Conservation (phyloP, 495 filamentous ascomycete genomes). For the Penicillium arizonense region DNA sequence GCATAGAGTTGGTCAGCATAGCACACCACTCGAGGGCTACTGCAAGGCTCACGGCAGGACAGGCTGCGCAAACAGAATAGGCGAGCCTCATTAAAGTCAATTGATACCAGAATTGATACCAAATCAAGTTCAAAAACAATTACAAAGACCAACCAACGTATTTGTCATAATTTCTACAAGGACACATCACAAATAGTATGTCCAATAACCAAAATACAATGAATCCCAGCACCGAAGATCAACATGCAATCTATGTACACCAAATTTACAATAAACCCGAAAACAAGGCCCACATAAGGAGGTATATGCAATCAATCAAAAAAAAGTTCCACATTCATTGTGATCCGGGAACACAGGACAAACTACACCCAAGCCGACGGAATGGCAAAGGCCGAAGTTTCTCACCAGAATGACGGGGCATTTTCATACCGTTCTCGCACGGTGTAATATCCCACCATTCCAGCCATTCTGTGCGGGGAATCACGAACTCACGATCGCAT, state of each 20-base stretch:
- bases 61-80: too few species aligned
- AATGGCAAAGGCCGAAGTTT: constrained; percentile 57
- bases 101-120: too few species aligned
- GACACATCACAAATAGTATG: neutral
- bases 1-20: too few species aligned
- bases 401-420: constrained; percentile 33
- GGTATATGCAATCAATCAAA: neutral
- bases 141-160: neutral
- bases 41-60: too few species aligned
- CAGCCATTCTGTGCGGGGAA: constrained; percentile 66
- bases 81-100: too few species aligned
- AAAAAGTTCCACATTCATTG: constrained; percentile 1
- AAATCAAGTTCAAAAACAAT: too few species aligned
- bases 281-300: neutral
- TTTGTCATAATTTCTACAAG: neutral
- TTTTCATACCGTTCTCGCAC: constrained; percentile 45
- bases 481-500: constrained; percentile 55
- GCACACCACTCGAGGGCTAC: too few species aligned
- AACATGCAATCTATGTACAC: constrained; percentile 3
- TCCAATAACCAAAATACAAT: neutral
- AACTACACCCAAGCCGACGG: constrained; percentile 62
- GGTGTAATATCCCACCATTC: constrained; percentile 65
- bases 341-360: constrained; percentile 53
- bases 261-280: neutral
- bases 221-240: neutral